Evolutionary conservation across 1,139 yeast genomes (phyloP).

Genomic region (Chernovozyma aurita): DNA sequence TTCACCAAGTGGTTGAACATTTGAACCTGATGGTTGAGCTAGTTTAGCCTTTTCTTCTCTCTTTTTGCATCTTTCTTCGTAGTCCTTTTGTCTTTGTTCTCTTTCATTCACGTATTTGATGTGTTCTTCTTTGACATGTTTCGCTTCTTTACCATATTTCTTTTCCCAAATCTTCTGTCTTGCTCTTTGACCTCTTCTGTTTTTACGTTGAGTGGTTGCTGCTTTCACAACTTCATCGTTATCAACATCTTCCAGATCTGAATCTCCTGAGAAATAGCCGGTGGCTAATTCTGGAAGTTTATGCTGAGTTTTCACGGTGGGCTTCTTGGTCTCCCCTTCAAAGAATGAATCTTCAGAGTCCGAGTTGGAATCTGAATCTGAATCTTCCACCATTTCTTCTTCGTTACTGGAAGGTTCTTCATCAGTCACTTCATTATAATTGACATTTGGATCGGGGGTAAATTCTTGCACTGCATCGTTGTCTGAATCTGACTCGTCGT

Average conservation of each 20-base stretch:
- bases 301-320: slow-evolving; percentile 10
- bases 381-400: slow-evolving; percentile 18
- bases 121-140: slow-evolving; percentile 66
- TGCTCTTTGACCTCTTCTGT: slow-evolving; percentile 95
- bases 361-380: slow-evolving; percentile 14
- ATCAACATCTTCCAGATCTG: slow-evolving; percentile 44
- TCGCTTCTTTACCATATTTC: slow-evolving; percentile 82
- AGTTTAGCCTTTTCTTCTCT: slow-evolving; percentile 51
- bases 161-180: slow-evolving; percentile 94
- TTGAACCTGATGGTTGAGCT: slow-evolving; percentile 34
- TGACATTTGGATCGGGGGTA: slow-evolving; percentile 35
- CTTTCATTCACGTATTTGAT: slow-evolving; percentile 51
- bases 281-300: slow-evolving; percentile 66
- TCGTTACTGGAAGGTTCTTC: slow-evolving; percentile 50
- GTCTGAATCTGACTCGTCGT: slow-evolving; percentile 48
- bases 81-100: slow-evolving; percentile 57
- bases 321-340: slow-evolving; percentile 20
- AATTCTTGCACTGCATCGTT: slow-evolving; percentile 36
- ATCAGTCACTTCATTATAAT: slow-evolving; percentile 61
- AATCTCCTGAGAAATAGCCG: slow-evolving; percentile 81
- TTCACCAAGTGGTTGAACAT: slow-evolving; percentile 36
- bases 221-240: slow-evolving; percentile 58
- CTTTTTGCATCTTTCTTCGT: slow-evolving; percentile 67
- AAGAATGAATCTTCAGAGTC: slow-evolving; percentile 40
- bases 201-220: slow-evolving; percentile 57